Evolutionary conservation across 73 alveolate genomes (phyloP).

Genomic region (Paramecium primaurelia): DNA sequence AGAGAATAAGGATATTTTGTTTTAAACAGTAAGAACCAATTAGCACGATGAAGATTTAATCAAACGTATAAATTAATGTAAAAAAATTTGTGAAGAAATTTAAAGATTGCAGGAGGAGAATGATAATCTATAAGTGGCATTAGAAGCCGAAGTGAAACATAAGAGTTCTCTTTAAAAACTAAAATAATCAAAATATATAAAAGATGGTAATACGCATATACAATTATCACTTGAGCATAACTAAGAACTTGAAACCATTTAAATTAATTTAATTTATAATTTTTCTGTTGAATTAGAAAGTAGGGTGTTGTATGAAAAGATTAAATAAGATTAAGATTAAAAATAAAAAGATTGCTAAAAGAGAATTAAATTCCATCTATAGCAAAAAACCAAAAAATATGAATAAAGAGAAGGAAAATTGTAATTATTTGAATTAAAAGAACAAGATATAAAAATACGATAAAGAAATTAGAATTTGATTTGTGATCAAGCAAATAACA

Average conservation of each 20-base stretch:
- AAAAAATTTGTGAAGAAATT: not conserved
- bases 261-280: not conserved
- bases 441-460: not conserved
- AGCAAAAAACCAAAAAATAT: not conserved
- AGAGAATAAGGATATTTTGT: not conserved
- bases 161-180: not conserved
- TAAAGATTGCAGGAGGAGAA: not conserved
- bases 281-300: not conserved
- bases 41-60: not conserved
- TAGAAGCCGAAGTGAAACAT: not conserved
- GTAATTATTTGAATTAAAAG: not conserved
- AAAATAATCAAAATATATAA: not conserved
- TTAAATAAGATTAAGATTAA: not conserved
- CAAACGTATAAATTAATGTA: not conserved
- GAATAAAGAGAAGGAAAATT: not conserved
- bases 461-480: not conserved
- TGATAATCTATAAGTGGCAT: not conserved
- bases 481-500: not conserved
- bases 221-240: not conserved
- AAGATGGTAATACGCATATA: not conserved
- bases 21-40: not conserved
- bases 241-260: not conserved
- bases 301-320: not conserved
- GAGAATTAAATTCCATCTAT: not conserved
- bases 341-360: not conserved